Evolutionary conservation across 805 yeast genomes (phyloP).

Genomic region (Monosporozyma unispora): DNA sequence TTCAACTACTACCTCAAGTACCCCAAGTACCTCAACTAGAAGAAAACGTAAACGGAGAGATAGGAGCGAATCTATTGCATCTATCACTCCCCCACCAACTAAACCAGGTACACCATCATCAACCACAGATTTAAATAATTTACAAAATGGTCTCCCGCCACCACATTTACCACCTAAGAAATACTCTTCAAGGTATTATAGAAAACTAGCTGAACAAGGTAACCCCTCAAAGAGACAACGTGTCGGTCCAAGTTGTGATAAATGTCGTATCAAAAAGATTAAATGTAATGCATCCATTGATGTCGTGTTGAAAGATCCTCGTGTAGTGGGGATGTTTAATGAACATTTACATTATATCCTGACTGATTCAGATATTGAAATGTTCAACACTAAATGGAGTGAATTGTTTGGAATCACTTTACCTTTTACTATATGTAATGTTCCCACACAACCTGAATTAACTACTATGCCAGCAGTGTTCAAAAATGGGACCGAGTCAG

Average conservation of each 20-base stretch:
- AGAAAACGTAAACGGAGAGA: neutral
- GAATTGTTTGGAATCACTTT: neutral
- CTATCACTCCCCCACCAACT: constrained; percentile 9
- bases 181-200: neutral
- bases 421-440: neutral
- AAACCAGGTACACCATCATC: neutral
- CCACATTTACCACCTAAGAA: neutral
- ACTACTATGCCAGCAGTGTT: neutral
- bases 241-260: constrained; percentile 68
- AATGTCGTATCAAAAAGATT: constrained; percentile 62
- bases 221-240: constrained; percentile 41
- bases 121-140: no score
- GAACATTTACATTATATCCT: constrained; percentile 19
- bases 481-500: neutral
- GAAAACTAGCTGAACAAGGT: neutral
- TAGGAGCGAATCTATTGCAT: constrained; percentile 3
- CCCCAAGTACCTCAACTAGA: neutral
- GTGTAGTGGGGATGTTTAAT: constrained; percentile 11
- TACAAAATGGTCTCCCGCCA: no score
- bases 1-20: neutral
- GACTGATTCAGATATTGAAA: constrained; percentile 10
- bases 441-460: neutral
- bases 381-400: neutral
- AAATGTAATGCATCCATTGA: constrained; percentile 64
- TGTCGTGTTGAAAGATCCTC: constrained; percentile 29